Conservation (phyloP, 768 basidiomycete species). For the Suillus clintonianus region DNA sequence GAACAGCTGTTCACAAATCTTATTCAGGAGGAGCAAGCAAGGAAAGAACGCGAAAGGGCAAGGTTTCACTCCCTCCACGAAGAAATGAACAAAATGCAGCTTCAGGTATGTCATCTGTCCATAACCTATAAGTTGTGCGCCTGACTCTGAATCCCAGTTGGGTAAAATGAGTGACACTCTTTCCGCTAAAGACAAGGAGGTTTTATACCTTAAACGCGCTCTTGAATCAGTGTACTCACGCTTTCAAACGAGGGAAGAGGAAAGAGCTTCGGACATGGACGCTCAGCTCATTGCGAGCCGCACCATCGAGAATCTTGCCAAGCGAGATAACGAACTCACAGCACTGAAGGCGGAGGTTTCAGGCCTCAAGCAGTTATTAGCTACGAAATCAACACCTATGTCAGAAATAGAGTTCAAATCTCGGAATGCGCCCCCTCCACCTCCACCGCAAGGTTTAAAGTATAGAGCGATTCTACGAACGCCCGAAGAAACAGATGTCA, state of each 20-base stretch:
- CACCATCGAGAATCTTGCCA: conserved; percentile 66
- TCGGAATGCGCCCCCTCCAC: conserved; percentile 64
- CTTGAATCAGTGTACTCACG: conserved; percentile 84
- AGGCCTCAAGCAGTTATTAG: conserved; percentile 51
- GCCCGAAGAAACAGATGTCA: not conserved
- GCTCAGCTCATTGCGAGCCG: conserved; percentile 69
- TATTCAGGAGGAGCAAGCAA: conserved; percentile 67
- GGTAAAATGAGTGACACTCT: conserved; percentile 50
- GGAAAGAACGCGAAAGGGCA: conserved; percentile 71
- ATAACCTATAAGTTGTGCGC: not conserved
- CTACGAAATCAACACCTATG: conserved; percentile 48
- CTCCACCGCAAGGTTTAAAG: conserved; percentile 40
- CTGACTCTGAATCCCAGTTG: conserved; percentile 39
- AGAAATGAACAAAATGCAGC: conserved; percentile 72
- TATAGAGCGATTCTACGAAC: conserved; percentile 1
- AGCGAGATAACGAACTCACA: conserved; percentile 68
- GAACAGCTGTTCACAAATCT: not conserved
- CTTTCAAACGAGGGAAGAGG: conserved; percentile 58
- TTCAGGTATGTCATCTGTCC: conserved; percentile 49
- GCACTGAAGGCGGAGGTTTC: conserved; percentile 51
- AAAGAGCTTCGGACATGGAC: conserved; percentile 55
- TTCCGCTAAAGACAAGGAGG: conserved; percentile 68
- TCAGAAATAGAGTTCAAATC: conserved; percentile 75
- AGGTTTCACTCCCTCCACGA: conserved; percentile 75
- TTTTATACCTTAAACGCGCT: conserved; percentile 78